Evolutionary conservation across 805 yeast species (phyloP), one percentile per base, ranked within the genome.

Genomic region (Ogataea corticis): DNA sequence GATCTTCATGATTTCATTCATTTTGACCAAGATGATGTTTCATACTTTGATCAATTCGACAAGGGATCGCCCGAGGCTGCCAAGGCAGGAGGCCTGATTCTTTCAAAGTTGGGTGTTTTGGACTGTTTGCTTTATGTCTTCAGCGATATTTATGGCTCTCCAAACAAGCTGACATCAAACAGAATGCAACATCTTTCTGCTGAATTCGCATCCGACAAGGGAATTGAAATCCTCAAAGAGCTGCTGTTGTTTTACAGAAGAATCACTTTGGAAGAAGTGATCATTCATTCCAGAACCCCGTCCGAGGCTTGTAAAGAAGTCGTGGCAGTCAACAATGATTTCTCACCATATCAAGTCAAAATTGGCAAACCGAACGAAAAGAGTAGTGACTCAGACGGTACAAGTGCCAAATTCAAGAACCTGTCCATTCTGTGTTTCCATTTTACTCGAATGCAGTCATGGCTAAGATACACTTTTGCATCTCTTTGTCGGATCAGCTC

Each of bases 371-470:
- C 80, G 0, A 51, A 58, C 4, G 66, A 38, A 53, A 69, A 31
- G 57, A 59, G 19, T 48, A 61, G 38, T 59, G 68, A 44, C 63
- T 58, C 70, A 46, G 74, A 72, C 29, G 73, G 72, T 33, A 75
- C 79, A 0, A 71, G 80, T 33, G 77, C 85, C 0, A 82, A 80
- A 52, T 80, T 70, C 64, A 85, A 85, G 51, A 86, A 85, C 55
- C 66, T 84, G 0, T 63, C 78, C 2, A 80, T 82, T 50, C 59
- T 82, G 10, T 71, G 89, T 43, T 71, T 71, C 48, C 70, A 82
- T 31, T 61, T 71, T 27, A 70, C 74, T 41, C 70, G 77, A 27
- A 62, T 80, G 21, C 84, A 80, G 21, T 59, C 67, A 7, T 66
- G 69, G 68, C 44, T 65, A 16, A 55, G 69, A 29, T 64, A 62